Evolutionary conservation across 768 basidiomycete genomes (phyloP), one percentile per base, ranked within the genome.

Genomic region (Xerocomus potaroensis): DNA sequence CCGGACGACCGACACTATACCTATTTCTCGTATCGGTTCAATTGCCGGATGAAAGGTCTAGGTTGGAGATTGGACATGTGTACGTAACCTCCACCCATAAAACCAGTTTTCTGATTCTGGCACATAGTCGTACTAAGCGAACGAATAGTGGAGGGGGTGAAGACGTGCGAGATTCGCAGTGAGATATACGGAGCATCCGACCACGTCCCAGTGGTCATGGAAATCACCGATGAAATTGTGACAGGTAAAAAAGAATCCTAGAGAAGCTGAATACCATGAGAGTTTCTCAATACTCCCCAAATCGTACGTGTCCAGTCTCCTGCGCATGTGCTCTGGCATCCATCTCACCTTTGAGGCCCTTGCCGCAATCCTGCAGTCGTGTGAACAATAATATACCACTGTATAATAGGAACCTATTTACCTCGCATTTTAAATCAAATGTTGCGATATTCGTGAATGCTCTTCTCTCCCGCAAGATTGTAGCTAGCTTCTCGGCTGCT

Each of bases 371-470:
- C 82, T 91, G 36, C 43, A 47, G 47, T 33, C 38, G 26, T 21
- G n/a, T 43, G 30, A 47, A 49, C 29, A 44, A 42, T 8, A 26
- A 45, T 43, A 45, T 51, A 38, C 10, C 42, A 38, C 12, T 43
- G 21, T 41, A 37, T 26, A 41, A 48, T 34, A 19, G 15, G 16
- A 32, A 6, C 18, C 24, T n/a, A 21, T 76, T 58, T 62, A 87
- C 87, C 72, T 92, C 81, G 63, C 91, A 95, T 58, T 84, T 86
- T 36, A 97, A 66, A 66, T 92, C 89, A 63, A 97, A 97, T 4
- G 88, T 95, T 34, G 87, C 66, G 4, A 89, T 94, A 64, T 97
- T 96, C 10, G 94, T 96, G 59, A 77, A 97, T 21, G 90, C 91
- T 57, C 80, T 87, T 70, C 83, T 85, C 26, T 74, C 73, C 26